Percentiles rank a stretch among this genome's conserved stretches.
Conservation (phyloP, 1,284 basidiomycete genomes). For the Xerocomus alliaceus region DNA sequence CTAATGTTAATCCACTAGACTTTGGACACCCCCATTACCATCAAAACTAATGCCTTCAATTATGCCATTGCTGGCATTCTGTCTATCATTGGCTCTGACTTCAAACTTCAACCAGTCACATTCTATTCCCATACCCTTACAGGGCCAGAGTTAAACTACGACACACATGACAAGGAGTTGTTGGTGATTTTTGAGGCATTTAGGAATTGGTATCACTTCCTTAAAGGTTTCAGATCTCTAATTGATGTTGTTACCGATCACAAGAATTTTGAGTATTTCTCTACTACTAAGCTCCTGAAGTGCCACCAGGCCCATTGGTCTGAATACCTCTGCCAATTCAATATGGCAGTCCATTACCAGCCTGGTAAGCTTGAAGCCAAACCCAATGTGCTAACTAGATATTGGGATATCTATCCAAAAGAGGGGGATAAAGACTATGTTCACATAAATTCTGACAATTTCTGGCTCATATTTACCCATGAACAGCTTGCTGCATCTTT, state of each 20-base stretch:
- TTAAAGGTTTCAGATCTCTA: background rate
- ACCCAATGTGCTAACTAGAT: background rate
- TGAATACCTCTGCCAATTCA: background rate
- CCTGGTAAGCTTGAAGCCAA: background rate
- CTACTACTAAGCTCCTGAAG: background rate
- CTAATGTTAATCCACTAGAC: constrained; percentile 2
- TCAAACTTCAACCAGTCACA: background rate
- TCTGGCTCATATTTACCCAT: background rate
- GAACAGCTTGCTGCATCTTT: background rate
- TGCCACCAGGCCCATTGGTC: background rate
- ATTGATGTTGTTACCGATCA: background rate
- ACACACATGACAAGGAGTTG: background rate
- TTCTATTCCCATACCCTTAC: background rate
- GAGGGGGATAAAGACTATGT: background rate
- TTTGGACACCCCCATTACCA: background rate
- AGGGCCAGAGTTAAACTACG: background rate
- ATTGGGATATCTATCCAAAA: background rate
- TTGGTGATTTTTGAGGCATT: background rate
- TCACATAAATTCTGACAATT: background rate
- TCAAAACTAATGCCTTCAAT: background rate
- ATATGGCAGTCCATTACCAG: background rate
- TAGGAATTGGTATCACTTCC: background rate
- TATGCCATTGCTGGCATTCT: background rate
- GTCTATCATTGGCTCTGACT: background rate
- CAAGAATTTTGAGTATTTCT: background rate